Conservation (phyloP, 257 asterid species). For the Solanum megistacrolobum region DNA sequence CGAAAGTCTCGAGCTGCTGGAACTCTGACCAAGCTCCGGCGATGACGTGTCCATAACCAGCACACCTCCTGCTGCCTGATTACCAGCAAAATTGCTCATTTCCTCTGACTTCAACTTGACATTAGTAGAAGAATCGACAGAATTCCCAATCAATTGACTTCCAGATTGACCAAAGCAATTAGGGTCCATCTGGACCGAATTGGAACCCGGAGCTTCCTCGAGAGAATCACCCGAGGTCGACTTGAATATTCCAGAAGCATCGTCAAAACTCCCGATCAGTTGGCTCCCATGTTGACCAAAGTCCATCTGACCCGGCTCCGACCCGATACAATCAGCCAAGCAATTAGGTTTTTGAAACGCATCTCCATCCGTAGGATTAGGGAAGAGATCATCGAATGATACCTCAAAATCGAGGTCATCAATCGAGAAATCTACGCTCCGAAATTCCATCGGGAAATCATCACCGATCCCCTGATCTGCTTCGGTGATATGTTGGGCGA, state of each 20-base stretch:
- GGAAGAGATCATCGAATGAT: conserved; percentile 52
- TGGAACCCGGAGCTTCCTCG: conserved; percentile 19
- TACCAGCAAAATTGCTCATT: conserved; percentile 26
- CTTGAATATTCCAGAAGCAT: not conserved
- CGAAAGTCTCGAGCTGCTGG: conserved; percentile 41
- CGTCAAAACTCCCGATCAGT: not conserved
- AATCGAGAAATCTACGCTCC: conserved; percentile 17
- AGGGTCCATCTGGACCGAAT: conserved; percentile 8
- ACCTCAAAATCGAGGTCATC: conserved; percentile 62
- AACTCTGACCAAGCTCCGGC: conserved; percentile 28
- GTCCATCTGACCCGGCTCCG: conserved; percentile 6
- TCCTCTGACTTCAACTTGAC: conserved; percentile 48
- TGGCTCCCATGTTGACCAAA: conserved; percentile 7
- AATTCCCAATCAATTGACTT: not conserved
- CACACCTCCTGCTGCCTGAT: conserved; percentile 17
- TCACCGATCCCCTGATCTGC: not conserved
- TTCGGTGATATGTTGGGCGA: conserved; percentile 15
- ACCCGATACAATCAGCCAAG: conserved; percentile 8
- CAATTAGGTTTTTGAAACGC: conserved; percentile 22
- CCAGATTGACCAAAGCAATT: conserved; percentile 8
- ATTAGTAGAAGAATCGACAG: conserved; percentile 13
- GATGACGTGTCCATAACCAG: conserved; percentile 1
- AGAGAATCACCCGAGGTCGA: not conserved
- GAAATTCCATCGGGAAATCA: conserved; percentile 1
- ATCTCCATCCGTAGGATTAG: conserved; percentile 18